These are phyloP conservation scores for Ilyonectria destructans DNA, from an alignment of 2,329 filamentous ascomycete genomes.

Conservation along the genomic window DNA sequence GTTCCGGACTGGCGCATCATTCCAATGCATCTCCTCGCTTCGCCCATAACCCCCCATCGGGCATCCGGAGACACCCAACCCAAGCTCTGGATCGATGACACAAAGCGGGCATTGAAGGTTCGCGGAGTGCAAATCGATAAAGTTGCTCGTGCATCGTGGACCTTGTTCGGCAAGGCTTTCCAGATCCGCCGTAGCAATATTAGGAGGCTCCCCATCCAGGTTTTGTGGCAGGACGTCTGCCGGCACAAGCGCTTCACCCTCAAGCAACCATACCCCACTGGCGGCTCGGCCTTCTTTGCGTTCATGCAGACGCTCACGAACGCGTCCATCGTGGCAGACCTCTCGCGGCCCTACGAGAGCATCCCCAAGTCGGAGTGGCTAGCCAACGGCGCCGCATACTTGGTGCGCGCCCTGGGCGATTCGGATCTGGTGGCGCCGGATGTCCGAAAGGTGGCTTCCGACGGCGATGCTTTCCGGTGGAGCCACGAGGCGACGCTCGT, in stretches of 20 bases:
- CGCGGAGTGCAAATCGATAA: constrained; percentile 51
- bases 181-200: constrained; percentile 43
- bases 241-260: constrained; percentile 46
- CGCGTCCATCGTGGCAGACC: constrained; percentile 50
- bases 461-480: constrained; percentile 54
- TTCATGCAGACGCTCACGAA: constrained; percentile 56
- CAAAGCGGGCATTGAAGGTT: constrained; percentile 45
- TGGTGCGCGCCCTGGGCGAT: constrained; percentile 42
- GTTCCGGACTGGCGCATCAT: constrained; percentile 57
- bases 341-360: constrained; percentile 45
- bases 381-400: constrained; percentile 53
- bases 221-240: constrained; percentile 51
- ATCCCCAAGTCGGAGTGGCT: constrained; percentile 50
- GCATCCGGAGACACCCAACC: constrained; percentile 50
- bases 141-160: constrained; percentile 45
- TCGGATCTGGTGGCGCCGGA: constrained; percentile 38
- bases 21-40: constrained; percentile 53
- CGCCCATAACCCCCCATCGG: constrained; percentile 52
- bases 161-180: constrained; percentile 52
- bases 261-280: constrained; percentile 46
- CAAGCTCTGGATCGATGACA: constrained; percentile 48
- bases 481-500: constrained; percentile 56
- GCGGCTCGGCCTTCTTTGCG: constrained; percentile 52
- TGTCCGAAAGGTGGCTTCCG: constrained; percentile 46
- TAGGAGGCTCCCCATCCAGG: constrained; percentile 47